Evolutionary conservation across 1,139 yeast species (phyloP).

Genomic region (Scheffersomyces segobiensis): DNA sequence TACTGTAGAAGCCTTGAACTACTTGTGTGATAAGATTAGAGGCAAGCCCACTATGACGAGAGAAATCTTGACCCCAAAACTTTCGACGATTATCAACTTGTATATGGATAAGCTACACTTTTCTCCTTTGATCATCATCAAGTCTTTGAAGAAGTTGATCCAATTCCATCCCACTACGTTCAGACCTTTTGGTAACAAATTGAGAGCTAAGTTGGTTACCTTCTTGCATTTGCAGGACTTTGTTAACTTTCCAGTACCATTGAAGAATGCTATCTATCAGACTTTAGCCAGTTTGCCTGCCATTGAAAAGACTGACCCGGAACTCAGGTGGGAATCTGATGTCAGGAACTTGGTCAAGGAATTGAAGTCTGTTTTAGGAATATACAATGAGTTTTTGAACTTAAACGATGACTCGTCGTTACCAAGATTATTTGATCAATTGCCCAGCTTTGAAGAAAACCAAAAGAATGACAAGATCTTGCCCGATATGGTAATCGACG

Average conservation of each 20-base stretch:
- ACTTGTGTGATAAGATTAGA: constrained; percentile 56
- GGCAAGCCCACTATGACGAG: constrained; percentile 85
- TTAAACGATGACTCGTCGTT: constrained; percentile 54
- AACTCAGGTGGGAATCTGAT: constrained; percentile 48
- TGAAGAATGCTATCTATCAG: constrained; percentile 45
- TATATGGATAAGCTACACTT: constrained; percentile 47
- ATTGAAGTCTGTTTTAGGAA: constrained; percentile 48
- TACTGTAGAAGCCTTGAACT: constrained; percentile 49
- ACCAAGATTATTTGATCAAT: constrained; percentile 27
- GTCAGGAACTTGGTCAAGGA: constrained; percentile 43
- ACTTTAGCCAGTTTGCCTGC: constrained; percentile 62
- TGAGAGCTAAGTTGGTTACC: constrained; percentile 46
- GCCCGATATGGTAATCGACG: constrained; percentile 54
- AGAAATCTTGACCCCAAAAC: constrained; percentile 78
- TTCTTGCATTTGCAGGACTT: constrained; percentile 31
- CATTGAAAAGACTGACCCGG: constrained; percentile 54
- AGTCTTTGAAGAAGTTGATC: constrained; percentile 51
- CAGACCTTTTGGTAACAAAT: constrained; percentile 71
- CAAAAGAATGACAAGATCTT: constrained; percentile 28
- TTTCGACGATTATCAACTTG: constrained; percentile 60
- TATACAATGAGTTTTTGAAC: constrained; percentile 61
- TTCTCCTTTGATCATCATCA: constrained; percentile 44
- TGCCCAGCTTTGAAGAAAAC: constrained; percentile 30
- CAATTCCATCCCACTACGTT: constrained; percentile 73
- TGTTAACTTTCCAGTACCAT: constrained; percentile 29